These are phyloP conservation scores for Ustilago shanxiensis DNA, from an alignment of 1,284 basidiomycete genomes.

Conservation along the genomic window DNA sequence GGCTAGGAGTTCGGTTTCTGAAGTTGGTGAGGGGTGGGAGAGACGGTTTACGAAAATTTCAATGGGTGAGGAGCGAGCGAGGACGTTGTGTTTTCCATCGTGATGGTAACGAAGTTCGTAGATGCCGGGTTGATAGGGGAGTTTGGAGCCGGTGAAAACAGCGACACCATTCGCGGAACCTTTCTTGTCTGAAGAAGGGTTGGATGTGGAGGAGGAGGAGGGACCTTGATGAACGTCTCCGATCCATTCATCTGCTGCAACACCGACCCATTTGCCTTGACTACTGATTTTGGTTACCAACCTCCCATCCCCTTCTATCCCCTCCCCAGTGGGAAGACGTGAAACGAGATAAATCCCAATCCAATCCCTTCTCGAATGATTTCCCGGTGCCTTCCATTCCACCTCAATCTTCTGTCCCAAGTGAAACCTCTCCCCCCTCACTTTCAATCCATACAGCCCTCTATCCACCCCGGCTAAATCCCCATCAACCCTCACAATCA, in stretches of 20 bases:
- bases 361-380: conserved; percentile 96
- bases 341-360: conserved; percentile 82
- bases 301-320: conserved; percentile 32
- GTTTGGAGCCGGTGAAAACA: conserved; percentile 70
- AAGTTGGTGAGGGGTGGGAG: conserved; percentile 73
- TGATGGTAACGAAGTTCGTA: conserved; percentile 81
- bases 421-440: conserved; percentile 76
- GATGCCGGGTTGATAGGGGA: conserved; percentile 87
- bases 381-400: conserved; percentile 86
- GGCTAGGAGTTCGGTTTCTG: conserved; percentile 71
- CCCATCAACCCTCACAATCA: conserved; percentile 59
- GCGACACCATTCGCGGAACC: conserved; percentile 16
- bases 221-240: conserved; percentile 76
- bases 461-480: conserved; percentile 54
- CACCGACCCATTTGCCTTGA: conserved; percentile 90
- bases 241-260: conserved; percentile 92
- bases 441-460: conserved; percentile 43
- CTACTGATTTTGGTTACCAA: conserved; percentile 82
- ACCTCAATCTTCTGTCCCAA: conserved; percentile 90
- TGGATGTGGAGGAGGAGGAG: neutral
- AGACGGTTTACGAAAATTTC: conserved; percentile 87
- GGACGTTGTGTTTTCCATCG: conserved; percentile 89
- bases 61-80: conserved; percentile 83
- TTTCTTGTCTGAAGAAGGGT: neutral
- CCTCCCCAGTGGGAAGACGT: conserved; percentile 38